Base-by-base conservation (phyloP, 176 grass and related monocot genomes). In the Alloteropsis semialata region DNA sequence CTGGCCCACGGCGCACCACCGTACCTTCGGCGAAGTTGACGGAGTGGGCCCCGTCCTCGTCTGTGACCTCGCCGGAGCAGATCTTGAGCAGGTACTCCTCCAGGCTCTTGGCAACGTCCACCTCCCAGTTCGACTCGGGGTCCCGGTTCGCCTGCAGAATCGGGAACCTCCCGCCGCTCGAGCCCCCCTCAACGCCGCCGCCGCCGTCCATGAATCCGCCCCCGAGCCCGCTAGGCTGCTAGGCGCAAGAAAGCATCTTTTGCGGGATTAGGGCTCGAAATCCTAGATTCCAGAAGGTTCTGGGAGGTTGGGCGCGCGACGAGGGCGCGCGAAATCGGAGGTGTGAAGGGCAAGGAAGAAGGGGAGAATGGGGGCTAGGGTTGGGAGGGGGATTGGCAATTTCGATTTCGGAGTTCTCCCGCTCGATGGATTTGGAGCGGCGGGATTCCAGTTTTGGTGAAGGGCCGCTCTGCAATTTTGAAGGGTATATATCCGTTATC, bases 1-100 rank as follows among this genome's bases (percentile, higher is more conserved):
- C 25, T 13, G 24, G 65, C 14, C 42, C 24, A 38, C 41, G n/a
- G n/a, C 21, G 37, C 30, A 42, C 39, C 70, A 46, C 13, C 51
- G 19, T 68, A 98, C 96, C 96, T 98, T 98, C 96, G 9, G 93
- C 91, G 39, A 98, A 98, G 88, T 98, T 98, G 51, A 98, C 87
- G 25, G 89, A 87, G 43, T 88, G 71, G 22, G 81, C 81, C 53
- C 83, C 78, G 24, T 95, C 96, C 45, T 73, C 72, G 76, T 63
- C 75, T 46, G 78, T 72, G 65, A 95, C 84, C 80, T 93, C 92
- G 8, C 96, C 93, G 24, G 96, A 93, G 67, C 93, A 93, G 62
- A 96, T 91, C 91, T 87, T 92, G 39, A 98, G 87, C 36, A 98
- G 89, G 85, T 98, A 98, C 54, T 96, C 91, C 74, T 98, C 93